phyloP scores from a whole-genome alignment of 2,329 filamentous ascomycete genomes.

The Stemphylium vesicarium region DNA sequence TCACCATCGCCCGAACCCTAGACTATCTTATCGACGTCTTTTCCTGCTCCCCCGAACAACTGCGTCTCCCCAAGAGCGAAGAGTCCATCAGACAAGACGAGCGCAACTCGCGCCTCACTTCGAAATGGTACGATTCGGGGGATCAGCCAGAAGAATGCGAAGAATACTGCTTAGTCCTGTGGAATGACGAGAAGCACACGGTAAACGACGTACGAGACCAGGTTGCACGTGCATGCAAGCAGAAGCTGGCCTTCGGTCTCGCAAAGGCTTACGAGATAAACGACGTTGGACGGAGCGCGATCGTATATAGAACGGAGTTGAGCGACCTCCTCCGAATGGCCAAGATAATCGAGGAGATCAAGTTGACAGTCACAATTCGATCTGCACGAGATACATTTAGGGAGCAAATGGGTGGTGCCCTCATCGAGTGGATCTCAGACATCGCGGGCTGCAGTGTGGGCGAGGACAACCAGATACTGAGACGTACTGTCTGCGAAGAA shows the following conservation, averaged over 20 bases:
- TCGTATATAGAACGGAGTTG: slow-evolving; percentile 77
- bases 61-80: slow-evolving; percentile 82
- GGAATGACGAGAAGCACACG: slow-evolving; percentile 99
- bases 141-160: slow-evolving; percentile 67
- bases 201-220: slow-evolving; percentile 89
- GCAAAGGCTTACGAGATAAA: slow-evolving; percentile 87
- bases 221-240: slow-evolving; percentile 85
- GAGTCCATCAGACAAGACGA: slow-evolving; percentile 85
- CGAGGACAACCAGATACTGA: slow-evolving; percentile 77
- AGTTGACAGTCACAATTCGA: slow-evolving; percentile 92
- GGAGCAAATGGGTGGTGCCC: slow-evolving; percentile 98
- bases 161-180: slow-evolving; percentile 85
- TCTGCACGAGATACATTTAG: slow-evolving; percentile 94
- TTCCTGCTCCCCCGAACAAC: slow-evolving; percentile 94
- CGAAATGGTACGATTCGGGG: slow-evolving; percentile 71
- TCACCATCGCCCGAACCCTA: slow-evolving; percentile 83
- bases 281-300: slow-evolving; percentile 82
- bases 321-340: slow-evolving; percentile 77
- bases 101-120: slow-evolving; percentile 74
- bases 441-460: slow-evolving; percentile 89
- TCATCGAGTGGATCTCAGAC: slow-evolving; percentile 94
- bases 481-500: slow-evolving; percentile 87
- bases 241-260: slow-evolving; percentile 71
- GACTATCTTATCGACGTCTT: slow-evolving; percentile 98
- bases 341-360: slow-evolving; percentile 89